phyloP scores from a whole-genome alignment of 345 rosid genomes.

The Rhizophora mangle region DNA sequence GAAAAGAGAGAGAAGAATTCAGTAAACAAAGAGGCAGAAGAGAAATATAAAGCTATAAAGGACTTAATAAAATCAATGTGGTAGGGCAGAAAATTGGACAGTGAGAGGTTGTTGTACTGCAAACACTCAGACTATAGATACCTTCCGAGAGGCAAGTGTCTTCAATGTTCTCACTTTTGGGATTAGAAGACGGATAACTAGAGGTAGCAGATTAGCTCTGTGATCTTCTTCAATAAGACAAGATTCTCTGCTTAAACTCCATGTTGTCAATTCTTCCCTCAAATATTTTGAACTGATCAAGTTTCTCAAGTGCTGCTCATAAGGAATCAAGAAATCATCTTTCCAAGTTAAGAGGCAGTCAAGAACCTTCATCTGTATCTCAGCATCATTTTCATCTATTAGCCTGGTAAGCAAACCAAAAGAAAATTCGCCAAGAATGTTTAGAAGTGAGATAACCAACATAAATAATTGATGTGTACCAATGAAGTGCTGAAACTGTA shows the following conservation, averaged over 20 bases:
- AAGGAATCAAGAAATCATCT: conserved; percentile 65
- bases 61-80: not conserved
- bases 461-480: conserved; percentile 1
- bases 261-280: conserved; percentile 81
- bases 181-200: conserved; percentile 62
- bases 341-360: conserved; percentile 82
- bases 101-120: not conserved
- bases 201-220: conserved; percentile 54
- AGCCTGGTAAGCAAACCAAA: conserved; percentile 48
- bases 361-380: conserved; percentile 68
- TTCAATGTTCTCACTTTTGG: conserved; percentile 87
- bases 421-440: conserved; percentile 9
- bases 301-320: conserved; percentile 70
- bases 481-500: conserved; percentile 14
- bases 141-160: conserved; percentile 82
- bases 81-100: not conserved
- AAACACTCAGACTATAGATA: conserved; percentile 18
- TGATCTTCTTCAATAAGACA: conserved; percentile 55
- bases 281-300: conserved; percentile 65
- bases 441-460: conserved; percentile 6
- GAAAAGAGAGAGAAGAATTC: conserved; percentile 11
- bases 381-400: conserved; percentile 83
- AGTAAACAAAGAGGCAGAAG: conserved; percentile 1
- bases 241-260: conserved; percentile 73
- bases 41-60: not conserved